These are phyloP conservation scores for Kingdonia uniflora DNA, from an alignment of 164 flowering plant species.

Conservation along the genomic window DNA sequence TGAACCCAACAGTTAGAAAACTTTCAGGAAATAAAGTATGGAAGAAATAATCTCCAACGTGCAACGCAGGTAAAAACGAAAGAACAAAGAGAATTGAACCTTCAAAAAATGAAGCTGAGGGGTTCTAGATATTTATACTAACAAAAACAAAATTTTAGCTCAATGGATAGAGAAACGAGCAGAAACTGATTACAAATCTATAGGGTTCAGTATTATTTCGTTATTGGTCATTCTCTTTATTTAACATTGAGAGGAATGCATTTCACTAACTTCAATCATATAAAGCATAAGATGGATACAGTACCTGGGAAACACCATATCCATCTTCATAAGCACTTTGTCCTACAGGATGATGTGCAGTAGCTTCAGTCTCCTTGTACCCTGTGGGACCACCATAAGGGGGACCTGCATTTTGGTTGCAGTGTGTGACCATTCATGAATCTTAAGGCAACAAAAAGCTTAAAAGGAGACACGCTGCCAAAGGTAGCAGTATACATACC, in stretches of 20 bases:
- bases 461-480: no score
- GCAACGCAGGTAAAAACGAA: no score
- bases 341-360: constrained; percentile 26
- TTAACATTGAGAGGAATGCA: not conserved
- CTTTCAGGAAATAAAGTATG: no score
- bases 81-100: no score
- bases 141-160: no score
- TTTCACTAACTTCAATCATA: not conserved
- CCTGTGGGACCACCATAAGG: constrained; percentile 2
- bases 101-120: no score
- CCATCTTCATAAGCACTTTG: constrained; percentile 39
- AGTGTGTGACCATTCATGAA: no score
- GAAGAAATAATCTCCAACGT: no score
- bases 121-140: no score
- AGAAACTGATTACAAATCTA: not conserved
- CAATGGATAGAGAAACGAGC: not conserved
- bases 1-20: no score
- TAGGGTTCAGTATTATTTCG: not conserved
- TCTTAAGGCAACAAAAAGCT: no score
- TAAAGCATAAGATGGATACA: constrained; percentile 9
- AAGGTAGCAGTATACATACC: not conserved
- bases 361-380: constrained; percentile 42
- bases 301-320: constrained; percentile 61
- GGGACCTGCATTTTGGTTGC: not conserved
- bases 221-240: not conserved